Evolutionary conservation across 2,329 filamentous ascomycete genomes (phyloP).

Genomic region (Stachybotrys elegans): DNA sequence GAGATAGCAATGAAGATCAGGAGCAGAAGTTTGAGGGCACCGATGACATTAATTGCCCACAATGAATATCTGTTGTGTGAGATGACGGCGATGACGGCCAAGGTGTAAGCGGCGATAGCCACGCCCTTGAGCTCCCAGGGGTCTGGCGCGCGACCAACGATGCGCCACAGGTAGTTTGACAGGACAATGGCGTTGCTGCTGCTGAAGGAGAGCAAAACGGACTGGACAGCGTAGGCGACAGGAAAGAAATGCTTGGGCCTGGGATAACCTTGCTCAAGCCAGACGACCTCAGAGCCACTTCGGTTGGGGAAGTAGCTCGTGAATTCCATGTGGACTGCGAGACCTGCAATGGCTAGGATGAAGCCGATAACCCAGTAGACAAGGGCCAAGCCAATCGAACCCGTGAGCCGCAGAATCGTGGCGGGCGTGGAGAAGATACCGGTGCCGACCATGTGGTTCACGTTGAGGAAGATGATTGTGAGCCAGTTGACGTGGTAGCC

Average conservation of each 20-base stretch:
- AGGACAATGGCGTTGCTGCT: constrained; percentile 62
- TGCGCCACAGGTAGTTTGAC: constrained; percentile 57
- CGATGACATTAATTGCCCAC: constrained; percentile 50
- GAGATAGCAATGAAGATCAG: constrained; percentile 58
- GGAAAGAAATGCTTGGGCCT: constrained; percentile 60
- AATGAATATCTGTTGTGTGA: constrained; percentile 55
- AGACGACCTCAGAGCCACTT: constrained; percentile 61
- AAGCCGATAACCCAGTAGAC: constrained; percentile 63
- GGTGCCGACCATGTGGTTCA: constrained; percentile 59
- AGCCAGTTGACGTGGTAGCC: constrained; percentile 52
- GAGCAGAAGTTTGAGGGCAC: constrained; percentile 54
- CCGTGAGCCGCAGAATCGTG: constrained; percentile 52
- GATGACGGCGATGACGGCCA: constrained; percentile 48
- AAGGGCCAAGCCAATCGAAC: constrained; percentile 56
- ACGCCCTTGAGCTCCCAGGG: constrained; percentile 64
- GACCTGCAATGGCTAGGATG: constrained; percentile 48
- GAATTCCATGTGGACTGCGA: constrained; percentile 59
- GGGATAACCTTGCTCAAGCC: constrained; percentile 63
- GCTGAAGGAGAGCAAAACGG: constrained; percentile 59
- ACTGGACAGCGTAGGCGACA: constrained; percentile 58
- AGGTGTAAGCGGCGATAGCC: constrained; percentile 57
- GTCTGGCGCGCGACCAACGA: constrained; percentile 42
- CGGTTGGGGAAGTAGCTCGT: constrained; percentile 62
- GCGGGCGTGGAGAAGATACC: constrained; percentile 59
- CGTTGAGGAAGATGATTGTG: constrained; percentile 55